Evolutionary conservation across 2,329 filamentous ascomycete species (phyloP).

Genomic region (Hymenoscyphus salicellus): DNA sequence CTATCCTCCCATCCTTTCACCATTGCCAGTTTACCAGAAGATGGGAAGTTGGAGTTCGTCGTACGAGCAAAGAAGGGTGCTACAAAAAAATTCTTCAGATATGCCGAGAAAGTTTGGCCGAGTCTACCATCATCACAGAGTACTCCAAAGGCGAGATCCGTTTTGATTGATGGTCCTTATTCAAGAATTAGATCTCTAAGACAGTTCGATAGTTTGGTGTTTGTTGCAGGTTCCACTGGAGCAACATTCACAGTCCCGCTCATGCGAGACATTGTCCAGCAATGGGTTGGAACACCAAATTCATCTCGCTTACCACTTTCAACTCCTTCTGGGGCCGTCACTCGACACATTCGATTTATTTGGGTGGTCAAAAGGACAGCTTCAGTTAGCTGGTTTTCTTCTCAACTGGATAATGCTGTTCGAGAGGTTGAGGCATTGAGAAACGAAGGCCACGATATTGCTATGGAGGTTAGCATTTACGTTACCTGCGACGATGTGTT

Average conservation of each 20-base stretch:
- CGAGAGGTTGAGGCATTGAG: conserved; percentile 43
- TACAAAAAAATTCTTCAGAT: conserved; percentile 49
- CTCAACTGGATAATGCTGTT: conserved; percentile 46
- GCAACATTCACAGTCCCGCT: conserved; percentile 85
- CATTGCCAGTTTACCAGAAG: conserved; percentile 54
- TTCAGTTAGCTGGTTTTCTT: conserved; percentile 52
- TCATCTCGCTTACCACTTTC: conserved; percentile 11
- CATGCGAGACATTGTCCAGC: conserved; percentile 64
- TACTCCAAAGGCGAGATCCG: conserved; percentile 33
- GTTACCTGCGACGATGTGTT: conserved; percentile 35
- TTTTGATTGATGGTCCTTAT: conserved; percentile 55
- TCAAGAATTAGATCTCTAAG: conserved; percentile 49
- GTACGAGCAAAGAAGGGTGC: conserved; percentile 53
- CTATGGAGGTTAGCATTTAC: conserved; percentile 36
- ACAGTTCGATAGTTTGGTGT: conserved; percentile 59
- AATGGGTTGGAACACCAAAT: conserved; percentile 40
- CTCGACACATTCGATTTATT: conserved; percentile 51
- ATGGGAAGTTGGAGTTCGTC: conserved; percentile 55
- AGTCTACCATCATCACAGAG: conserved; percentile 24
- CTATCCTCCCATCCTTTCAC: conserved; percentile 65
- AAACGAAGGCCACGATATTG: conserved; percentile 30
- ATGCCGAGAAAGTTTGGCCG: conserved; percentile 44
- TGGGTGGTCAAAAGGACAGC: conserved; percentile 57
- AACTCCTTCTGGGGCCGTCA: conserved; percentile 38
- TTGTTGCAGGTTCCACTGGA: conserved; percentile 59